Base-by-base conservation (phyloP, 2,329 filamentous ascomycete species). In the Kalmusia sp. region DNA sequence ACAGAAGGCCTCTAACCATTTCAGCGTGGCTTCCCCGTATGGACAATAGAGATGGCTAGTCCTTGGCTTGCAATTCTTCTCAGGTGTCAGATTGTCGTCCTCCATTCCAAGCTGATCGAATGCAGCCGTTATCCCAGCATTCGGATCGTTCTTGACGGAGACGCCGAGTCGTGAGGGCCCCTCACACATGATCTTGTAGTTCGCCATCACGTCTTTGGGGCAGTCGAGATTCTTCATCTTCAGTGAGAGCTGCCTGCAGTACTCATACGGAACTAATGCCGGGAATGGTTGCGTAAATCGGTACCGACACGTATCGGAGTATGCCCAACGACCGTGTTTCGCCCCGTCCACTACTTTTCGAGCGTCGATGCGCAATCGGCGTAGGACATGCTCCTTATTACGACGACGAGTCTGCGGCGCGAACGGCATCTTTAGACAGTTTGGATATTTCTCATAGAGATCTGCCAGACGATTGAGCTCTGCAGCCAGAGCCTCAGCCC, bases 211-310 rank as follows among this genome's bases (percentile, higher is more conserved):
- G 21, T 15, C 24, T 43, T 15, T 17, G 24, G 39, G 14, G 31
- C 25, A 39, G 15, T 25, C n/a, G n/a, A n/a, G n/a, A n/a, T n/a
- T n/a, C n/a, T n/a, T n/a, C n/a, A 39, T 15, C 15, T 49, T 25
- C 17, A 43, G 14, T 22, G 55, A 58, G 3, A 53, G 27, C 5
- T 48, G 44, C 15, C 46, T 12, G 8, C 37, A 38, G 28, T 51
- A 52, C 22, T 58, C 51, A 30, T 58, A 60, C 22, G 54, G 52
- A 8, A 60, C 38, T 17, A 59, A 40, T 2, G 48, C 41, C 44
- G 54, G 52, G 28, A 52, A 54, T 2, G 21, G 50, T 25, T 50
- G 52, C 3, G 19, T 30, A 19, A 57, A 59, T 6, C 54, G 51
- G 21, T 38, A 49, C 12, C 15, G 11, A 15, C 22, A 38, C n/a